Evolutionary conservation across 306 rosid species (phyloP), one percentile per base, ranked within the genome.

Genomic region (Begonia loranthoides): DNA sequence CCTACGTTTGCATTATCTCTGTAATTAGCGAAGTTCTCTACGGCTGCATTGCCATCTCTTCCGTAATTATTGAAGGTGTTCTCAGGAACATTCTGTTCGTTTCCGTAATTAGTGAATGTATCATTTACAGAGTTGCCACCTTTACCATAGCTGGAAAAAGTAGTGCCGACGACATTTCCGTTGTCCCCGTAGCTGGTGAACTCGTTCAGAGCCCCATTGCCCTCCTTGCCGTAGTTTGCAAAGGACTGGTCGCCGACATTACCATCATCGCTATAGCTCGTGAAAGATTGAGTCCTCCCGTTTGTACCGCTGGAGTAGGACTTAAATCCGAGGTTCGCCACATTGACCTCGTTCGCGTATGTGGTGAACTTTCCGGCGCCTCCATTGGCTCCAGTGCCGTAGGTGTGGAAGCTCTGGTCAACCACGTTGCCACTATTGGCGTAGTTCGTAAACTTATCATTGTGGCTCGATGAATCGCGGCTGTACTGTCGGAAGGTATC

Each of bases 401-500:
- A 92, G 15, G 72, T 65, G 75, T 69, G 80, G 66, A 92, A 92
- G 56, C 80, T 54, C 68, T 86, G 75, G 69, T 92, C 94, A n/a
- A 73, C 74, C 5, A 92, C 96, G 74, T 92, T 92, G 6, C 88
- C 76, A 0, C 64, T 51, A 0, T 56, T 5, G 6, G 54, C 86
- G 55, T 92, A 92, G 67, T 45, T 76, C 46, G 12, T 21, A 61
- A 92, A 92, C n/a, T 50, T 41, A 17, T 92, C 99, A 8, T 58
- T 50, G 58, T 86, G 96, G 0, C 79, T 71, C 15, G 75, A 48
- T 13, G 95, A 76, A 60, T 73, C 70, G 0, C 87, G 86, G 73
- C 96, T 79, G 77, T 92, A 92, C 11, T 96, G 87, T 3, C 93
- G 75, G 87, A 92, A 92, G 45, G 87, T 80, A 74, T 78, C 79